Conservation (phyloP, 352 stramenopile species). For the Phytophthora megakarya region DNA sequence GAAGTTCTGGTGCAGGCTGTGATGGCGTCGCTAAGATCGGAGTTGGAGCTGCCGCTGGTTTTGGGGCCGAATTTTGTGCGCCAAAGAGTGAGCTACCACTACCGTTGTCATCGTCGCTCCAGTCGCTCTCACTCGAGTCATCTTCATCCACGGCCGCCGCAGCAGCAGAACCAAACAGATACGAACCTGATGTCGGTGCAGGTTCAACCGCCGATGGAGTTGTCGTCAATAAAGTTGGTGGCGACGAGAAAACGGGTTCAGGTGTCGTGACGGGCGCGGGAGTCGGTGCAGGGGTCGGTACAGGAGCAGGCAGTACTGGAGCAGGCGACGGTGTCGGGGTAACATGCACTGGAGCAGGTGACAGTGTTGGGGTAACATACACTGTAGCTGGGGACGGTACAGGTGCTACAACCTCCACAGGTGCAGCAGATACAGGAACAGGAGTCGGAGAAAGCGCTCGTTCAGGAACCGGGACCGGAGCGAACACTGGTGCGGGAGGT, state of each 20-base stretch:
- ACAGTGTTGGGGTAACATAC: not conserved
- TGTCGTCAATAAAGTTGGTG: too few relatives aligned
- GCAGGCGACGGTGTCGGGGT: not conserved
- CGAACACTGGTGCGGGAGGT: conserved; percentile 12
- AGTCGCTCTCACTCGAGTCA: conserved; percentile 71
- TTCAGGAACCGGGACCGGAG: conserved; percentile 12
- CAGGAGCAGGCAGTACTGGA: not conserved
- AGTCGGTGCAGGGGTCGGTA: conserved; percentile 8
- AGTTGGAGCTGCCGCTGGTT: conserved; percentile 19
- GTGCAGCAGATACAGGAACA: conserved; percentile 15
- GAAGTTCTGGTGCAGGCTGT: conserved; percentile 26
- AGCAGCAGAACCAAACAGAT: conserved; percentile 43
- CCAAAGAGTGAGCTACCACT: conserved; percentile 42
- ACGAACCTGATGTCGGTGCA: conserved; percentile 19
- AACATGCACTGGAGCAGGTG: not conserved
- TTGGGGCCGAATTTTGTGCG: conserved; percentile 24
- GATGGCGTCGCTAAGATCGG: conserved; percentile 32
- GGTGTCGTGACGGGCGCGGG: not conserved
- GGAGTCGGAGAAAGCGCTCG: not conserved
- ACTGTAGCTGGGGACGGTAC: not conserved
- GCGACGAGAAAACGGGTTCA: conserved; percentile 7
- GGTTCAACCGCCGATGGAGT: conserved; percentile 1
- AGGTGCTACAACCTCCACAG: conserved; percentile 1
- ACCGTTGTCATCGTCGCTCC: conserved; percentile 63
- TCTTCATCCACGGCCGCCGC: conserved; percentile 42